Base-by-base conservation (phyloP, 768 basidiomycete species). In the Rhodotorula taiwanensis region DNA sequence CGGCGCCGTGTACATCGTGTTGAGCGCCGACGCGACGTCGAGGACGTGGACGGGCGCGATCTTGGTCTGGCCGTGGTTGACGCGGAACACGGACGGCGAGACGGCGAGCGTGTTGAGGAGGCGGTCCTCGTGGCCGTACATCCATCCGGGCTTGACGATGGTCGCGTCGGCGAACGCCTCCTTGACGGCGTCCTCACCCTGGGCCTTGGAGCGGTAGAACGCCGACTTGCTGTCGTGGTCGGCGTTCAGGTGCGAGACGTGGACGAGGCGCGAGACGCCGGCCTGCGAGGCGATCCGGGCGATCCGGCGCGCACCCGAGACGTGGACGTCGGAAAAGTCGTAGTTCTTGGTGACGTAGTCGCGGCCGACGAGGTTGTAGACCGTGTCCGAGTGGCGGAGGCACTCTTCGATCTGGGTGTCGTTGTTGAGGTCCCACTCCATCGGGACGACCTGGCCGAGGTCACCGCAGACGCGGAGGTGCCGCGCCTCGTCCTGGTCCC, bases 291-390 rank as follows among this genome's bases (percentile, higher is more conserved):
- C 85, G 70, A 97, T 81, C 60, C 81, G 81, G 27, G 95, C 95
- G 74, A 98, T 94, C 62, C 82, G 81, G 65, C 84, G 85, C 18
- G 95, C 88, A 20, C 90, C 91, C 25, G 79, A 77, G 51, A 86
- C 85, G 74, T 95, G 86, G 28, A 95, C 88, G 58, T 86, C 85
- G 52, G 81, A 77, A 77, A 81, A 93, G 73, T 82, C 79, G 78
- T 87, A 98, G 79, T 95, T 97, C 80, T 94, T 94, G 64, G 95
- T 99, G 79, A 89, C 88, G 75, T 86, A 94, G 75, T 98, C 89
- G 54, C 93, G 80, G 25, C 94, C 92, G 54, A 88, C 86, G 60
- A 97, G 86, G 78, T 97, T 98, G 80, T 92, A 95, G 27, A 99
- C 95, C 8, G 86, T 87, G 36, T 39, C 36, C 36, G 36, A 39